A percentile compares a stretch with the other conserved stretches of the same genome.
phyloP scores from a whole-genome alignment of 1,139 yeast genomes.

The Lodderomyces beijingensis region DNA sequence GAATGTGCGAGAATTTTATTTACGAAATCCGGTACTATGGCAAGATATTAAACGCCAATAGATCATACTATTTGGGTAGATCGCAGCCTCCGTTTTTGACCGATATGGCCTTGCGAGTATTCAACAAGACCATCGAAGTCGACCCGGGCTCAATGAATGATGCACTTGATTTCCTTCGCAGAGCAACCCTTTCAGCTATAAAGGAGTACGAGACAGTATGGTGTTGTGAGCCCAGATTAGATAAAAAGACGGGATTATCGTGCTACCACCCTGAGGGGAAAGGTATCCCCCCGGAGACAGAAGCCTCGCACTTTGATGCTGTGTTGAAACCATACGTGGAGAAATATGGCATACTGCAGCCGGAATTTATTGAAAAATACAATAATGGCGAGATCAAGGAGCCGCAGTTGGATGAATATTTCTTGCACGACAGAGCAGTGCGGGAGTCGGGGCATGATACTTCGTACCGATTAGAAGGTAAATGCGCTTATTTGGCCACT shows the following conservation, averaged over 20 bases:
- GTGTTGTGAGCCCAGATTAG: constrained; percentile 72
- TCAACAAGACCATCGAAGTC: constrained; percentile 49
- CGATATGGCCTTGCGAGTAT: constrained; percentile 80
- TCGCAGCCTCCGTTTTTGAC: constrained; percentile 98
- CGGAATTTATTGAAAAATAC: constrained; percentile 69
- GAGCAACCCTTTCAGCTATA: constrained; percentile 75
- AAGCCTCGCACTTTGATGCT: constrained; percentile 78
- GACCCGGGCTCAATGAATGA: constrained; percentile 30
- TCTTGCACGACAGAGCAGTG: constrained; percentile 90
- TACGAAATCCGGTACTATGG: constrained; percentile 90
- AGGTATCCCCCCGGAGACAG: constrained; percentile 97
- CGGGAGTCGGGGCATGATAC: constrained; percentile 98
- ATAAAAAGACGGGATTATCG: constrained; percentile 74
- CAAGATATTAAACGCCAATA: constrained; percentile 88
- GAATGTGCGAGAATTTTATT: constrained; percentile 90
- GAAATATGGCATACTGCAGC: constrained; percentile 56
- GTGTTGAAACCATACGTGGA: constrained; percentile 65
- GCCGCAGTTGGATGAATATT: constrained; percentile 81
- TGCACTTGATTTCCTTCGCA: constrained; percentile 55
- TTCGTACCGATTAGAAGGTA: constrained; percentile 82
- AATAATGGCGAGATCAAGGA: constrained; percentile 64
- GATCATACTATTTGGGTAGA: constrained; percentile 86
- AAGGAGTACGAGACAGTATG: constrained; percentile 83
- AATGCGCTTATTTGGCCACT: constrained; percentile 86
- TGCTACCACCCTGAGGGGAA: constrained; percentile 87